A percentile compares a stretch with the other conserved stretches of the same genome.
These are phyloP conservation scores for Huntiella moniliformis DNA, from an alignment of 2,329 filamentous ascomycete species.

Conservation along the genomic window DNA sequence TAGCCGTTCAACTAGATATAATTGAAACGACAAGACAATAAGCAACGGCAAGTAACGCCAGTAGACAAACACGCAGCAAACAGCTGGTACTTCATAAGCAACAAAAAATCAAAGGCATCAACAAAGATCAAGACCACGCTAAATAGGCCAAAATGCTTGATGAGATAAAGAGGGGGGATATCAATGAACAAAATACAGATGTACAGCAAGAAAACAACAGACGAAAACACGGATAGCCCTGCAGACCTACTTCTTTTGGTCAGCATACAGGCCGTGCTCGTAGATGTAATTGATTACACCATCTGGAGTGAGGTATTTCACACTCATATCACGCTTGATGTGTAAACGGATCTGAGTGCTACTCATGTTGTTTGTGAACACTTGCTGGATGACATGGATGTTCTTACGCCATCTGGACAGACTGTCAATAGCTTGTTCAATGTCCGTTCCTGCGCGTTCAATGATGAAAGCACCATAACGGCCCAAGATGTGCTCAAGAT, in stretches of 20 bases:
- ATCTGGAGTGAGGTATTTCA: conserved; percentile 51
- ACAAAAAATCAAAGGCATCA: no score
- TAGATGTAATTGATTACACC: conserved; percentile 59
- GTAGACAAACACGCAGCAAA: no score
- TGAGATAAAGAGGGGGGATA: no score
- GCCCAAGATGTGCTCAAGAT: conserved; percentile 74
- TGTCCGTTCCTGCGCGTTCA: conserved; percentile 75
- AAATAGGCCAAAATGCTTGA: no score
- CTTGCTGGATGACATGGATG: conserved; percentile 68
- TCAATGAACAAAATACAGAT: no score
- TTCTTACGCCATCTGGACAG: conserved; percentile 71
- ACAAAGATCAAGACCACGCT: no score
- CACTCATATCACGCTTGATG: conserved; percentile 60
- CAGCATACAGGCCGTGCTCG: conserved; percentile 42
- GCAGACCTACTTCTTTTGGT: conserved; percentile 6
- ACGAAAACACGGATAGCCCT: no score
- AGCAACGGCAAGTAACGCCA: no score
- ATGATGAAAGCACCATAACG: conserved; percentile 70
- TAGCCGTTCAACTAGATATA: no score
- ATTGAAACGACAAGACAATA: no score
- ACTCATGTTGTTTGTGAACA: conserved; percentile 68
- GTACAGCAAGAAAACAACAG: no score
- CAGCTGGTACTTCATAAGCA: no score
- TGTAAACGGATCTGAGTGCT: conserved; percentile 70
- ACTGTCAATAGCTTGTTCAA: conserved; percentile 69